Percentiles rank a stretch among this genome's conserved stretches.
These are phyloP conservation scores for Tolypocladium tundrense DNA, from an alignment of 2,329 filamentous ascomycete species.

Conservation along the genomic window DNA sequence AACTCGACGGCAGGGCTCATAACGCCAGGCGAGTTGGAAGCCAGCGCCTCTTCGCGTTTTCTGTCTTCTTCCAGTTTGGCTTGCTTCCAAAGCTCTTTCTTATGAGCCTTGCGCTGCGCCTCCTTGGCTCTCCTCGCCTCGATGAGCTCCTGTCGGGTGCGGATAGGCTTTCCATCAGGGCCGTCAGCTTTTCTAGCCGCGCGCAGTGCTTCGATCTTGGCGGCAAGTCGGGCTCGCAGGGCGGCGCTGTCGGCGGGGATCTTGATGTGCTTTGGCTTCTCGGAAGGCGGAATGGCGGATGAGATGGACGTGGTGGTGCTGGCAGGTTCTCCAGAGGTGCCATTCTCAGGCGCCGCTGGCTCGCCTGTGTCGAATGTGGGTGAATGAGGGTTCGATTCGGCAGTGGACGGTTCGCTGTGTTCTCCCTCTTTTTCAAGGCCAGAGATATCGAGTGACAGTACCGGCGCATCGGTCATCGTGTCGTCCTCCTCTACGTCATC, in stretches of 20 bases:
- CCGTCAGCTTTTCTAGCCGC: conserved; percentile 81
- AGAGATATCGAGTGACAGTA: conserved; percentile 14
- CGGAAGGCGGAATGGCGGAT: conserved; percentile 49
- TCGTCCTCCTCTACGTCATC: conserved; percentile 7
- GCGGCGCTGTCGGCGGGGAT: conserved; percentile 62
- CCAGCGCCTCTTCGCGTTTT: conserved; percentile 52
- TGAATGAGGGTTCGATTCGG: conserved; percentile 37
- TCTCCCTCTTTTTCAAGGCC: conserved; percentile 30
- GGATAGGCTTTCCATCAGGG: conserved; percentile 63
- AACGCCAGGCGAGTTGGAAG: conserved; percentile 50
- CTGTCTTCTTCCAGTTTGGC: conserved; percentile 71
- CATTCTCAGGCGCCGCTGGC: conserved; percentile 25
- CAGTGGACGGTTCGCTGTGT: conserved; percentile 33
- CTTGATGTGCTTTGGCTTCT: conserved; percentile 56
- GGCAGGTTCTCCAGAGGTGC: conserved; percentile 32
- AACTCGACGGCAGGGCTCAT: conserved; percentile 45
- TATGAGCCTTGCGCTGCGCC: conserved; percentile 74
- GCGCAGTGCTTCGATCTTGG: conserved; percentile 75
- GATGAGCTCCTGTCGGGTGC: conserved; percentile 83
- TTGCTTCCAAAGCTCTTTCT: conserved; percentile 71
- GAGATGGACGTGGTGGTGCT: conserved; percentile 59
- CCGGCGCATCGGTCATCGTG: not conserved
- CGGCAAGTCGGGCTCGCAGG: conserved; percentile 67
- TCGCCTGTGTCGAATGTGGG: conserved; percentile 49
- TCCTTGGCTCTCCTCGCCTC: conserved; percentile 83